Evolutionary conservation across 768 basidiomycete genomes (phyloP), one percentile per base, ranked within the genome.

Genomic region (Tephrocybe rancida): DNA sequence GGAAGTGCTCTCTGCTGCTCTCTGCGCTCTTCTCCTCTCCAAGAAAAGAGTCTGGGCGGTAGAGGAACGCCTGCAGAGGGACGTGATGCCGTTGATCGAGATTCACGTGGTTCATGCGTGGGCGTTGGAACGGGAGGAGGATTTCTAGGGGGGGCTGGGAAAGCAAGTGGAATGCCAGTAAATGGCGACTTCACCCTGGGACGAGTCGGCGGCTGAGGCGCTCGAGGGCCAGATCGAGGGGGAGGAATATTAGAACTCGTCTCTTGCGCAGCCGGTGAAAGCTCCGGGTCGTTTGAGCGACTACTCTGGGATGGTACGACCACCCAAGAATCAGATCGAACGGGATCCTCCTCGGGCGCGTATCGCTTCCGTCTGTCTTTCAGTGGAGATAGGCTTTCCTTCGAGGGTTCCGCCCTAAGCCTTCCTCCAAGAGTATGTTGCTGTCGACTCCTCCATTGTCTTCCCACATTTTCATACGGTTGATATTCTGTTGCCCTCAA

Each of bases 11-110:
- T 78, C 30, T 66, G 66, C 63, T 41, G 66, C 63, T 41, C 74
- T 74, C 48, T 73, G 72, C 55, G 75, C 73, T 21, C 73, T 52
- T 76, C 75, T 25, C 73, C 77, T 62, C 81, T 84, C 74, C 76
- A 86, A 13, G 83, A 78, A 22, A 80, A 64, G 71, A 77, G 80
- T 34, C 71, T 72, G 7, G 62, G 43, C 1, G 81, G 80, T 27
- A 85, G 73, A 18, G 77, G 73, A 43, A 76, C 74, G 34, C 75
- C 75, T 24, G 74, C 71, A 30, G 47, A 54, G 30, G 63, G 58
- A 16, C 76, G 72, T 41, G 70, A 54, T 24, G 64, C 52, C 11
- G 73, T 45, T 32, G 66, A 52, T 29, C 77, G 73, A 9, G 62
- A 43, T 4, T 77, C 74, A 52, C 77, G 73, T n/a, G 62, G 39